These are phyloP conservation scores for Lojkania enalia DNA, from an alignment of 2,329 filamentous ascomycete species.

Conservation along the genomic window DNA sequence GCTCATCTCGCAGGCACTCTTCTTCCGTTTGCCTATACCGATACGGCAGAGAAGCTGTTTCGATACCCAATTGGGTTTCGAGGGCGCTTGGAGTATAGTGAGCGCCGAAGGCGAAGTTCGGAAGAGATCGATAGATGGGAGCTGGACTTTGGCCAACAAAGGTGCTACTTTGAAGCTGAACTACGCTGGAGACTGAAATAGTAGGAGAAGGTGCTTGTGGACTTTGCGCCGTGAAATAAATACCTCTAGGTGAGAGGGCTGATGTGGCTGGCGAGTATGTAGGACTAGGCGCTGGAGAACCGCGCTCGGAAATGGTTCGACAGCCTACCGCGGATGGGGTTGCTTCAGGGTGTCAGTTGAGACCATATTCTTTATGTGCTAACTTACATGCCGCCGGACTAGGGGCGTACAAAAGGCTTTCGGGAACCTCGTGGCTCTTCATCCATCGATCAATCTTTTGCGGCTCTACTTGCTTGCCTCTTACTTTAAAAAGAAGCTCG, in stretches of 20 bases:
- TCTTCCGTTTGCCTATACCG: conserved; percentile 18
- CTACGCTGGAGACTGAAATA: conserved; percentile 21
- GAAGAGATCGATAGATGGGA: conserved; percentile 12
- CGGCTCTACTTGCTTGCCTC: conserved; percentile 13
- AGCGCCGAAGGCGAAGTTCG: conserved; percentile 3
- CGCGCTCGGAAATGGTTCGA: conserved; percentile 13
- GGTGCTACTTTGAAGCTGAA: conserved; percentile 16
- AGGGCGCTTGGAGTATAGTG: background rate
- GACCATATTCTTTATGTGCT: background rate
- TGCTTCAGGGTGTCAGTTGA: conserved; percentile 7
- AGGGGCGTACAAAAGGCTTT: conserved; percentile 11
- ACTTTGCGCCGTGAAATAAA: conserved; percentile 10
- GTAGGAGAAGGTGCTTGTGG: conserved; percentile 16
- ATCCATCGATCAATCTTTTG: conserved; percentile 19
- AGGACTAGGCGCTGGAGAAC: conserved; percentile 12
- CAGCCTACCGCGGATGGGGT: conserved; percentile 13
- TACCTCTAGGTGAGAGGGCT: conserved; percentile 3
- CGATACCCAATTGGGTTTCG: conserved; percentile 5
- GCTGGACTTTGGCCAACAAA: conserved; percentile 23
- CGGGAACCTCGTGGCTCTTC: conserved; percentile 12
- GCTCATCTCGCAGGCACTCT: conserved; percentile 14
- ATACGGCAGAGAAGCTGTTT: conserved; percentile 6
- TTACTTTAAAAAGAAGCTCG: conserved; percentile 12
- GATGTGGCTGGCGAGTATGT: conserved; percentile 13
- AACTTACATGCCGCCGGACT: conserved; percentile 15